These are phyloP conservation scores for Myriosclerotinia curreyana DNA, from an alignment of 2,329 filamentous ascomycete genomes.

Conservation along the genomic window DNA sequence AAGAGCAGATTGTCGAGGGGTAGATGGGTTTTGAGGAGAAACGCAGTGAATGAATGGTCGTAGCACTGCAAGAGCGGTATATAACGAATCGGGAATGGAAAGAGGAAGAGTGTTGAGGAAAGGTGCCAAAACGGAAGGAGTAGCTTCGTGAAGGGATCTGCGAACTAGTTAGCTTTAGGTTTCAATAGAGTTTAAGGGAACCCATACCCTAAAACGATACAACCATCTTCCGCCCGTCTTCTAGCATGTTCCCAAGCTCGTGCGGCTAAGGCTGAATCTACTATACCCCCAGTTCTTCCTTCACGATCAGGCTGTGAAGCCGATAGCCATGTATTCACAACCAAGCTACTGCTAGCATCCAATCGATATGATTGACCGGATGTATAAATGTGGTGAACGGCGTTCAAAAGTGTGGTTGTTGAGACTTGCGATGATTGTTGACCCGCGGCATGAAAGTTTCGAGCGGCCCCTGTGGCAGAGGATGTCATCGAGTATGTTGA, in stretches of 20 bases:
- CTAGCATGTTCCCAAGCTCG: constrained; percentile 96
- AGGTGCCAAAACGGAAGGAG: constrained; percentile 77
- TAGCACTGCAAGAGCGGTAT: constrained; percentile 75
- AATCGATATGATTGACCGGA: constrained; percentile 79
- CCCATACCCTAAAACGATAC: constrained; percentile 79
- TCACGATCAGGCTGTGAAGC: constrained; percentile 67
- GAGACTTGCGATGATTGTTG: constrained; percentile 78
- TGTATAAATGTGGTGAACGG: constrained; percentile 84
- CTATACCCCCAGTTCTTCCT: constrained; percentile 68
- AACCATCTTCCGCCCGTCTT: constrained; percentile 90
- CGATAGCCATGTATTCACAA: constrained; percentile 94
- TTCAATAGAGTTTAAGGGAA: not conserved
- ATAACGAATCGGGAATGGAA: constrained; percentile 69
- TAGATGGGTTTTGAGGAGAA: constrained; percentile 84
- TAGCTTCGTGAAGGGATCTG: constrained; percentile 84
- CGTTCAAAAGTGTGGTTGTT: constrained; percentile 88
- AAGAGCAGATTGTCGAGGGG: constrained; percentile 74
- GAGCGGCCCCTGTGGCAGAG: constrained; percentile 57
- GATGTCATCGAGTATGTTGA: constrained; percentile 68
- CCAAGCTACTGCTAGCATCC: constrained; percentile 85
- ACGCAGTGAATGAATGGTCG: constrained; percentile 84
- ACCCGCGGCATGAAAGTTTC: constrained; percentile 53
- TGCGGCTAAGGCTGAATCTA: constrained; percentile 74
- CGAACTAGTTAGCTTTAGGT: constrained; percentile 16
- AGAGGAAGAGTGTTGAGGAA: constrained; percentile 81